A percentile compares a stretch with the other conserved stretches of the same genome.
Evolutionary conservation across 768 basidiomycete genomes (phyloP).

Genomic region (Rhodotorula graminis): DNA sequence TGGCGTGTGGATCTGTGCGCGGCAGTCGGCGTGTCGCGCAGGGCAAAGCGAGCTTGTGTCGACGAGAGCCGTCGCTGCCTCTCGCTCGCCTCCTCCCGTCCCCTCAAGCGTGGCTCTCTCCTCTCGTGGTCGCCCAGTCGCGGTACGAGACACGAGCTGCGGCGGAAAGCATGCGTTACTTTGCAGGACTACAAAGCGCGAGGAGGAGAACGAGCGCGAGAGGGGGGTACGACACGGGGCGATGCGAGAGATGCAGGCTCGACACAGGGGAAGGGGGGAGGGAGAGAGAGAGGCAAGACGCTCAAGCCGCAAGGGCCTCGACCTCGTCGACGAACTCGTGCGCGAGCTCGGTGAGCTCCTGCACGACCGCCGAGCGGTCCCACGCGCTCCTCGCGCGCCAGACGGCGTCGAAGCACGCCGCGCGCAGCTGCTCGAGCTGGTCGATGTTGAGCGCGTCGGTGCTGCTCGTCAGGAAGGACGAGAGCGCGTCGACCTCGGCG

Average conservation of each 20-base stretch:
- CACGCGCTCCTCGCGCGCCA: constrained; percentile 79
- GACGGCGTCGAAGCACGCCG: constrained; percentile 69
- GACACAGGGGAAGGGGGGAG: background rate
- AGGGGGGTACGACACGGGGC: background rate
- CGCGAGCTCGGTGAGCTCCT: constrained; percentile 27
- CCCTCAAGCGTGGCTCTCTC: too few relatives aligned
- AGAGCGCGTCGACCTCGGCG: constrained; percentile 54
- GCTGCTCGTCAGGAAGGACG: constrained; percentile 52
- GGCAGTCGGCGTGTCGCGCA: too few relatives aligned
- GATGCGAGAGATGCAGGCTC: background rate
- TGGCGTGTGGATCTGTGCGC: too few relatives aligned
- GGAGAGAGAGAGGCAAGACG: too few relatives aligned
- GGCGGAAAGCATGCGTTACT: too few relatives aligned
- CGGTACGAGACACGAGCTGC: too few relatives aligned
- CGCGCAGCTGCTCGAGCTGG: constrained; percentile 87
- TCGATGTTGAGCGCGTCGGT: constrained; percentile 71
- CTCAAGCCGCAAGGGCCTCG: constrained; percentile 8
- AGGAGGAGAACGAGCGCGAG: too few relatives aligned
- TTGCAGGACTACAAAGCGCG: too few relatives aligned
- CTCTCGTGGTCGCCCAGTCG: too few relatives aligned
- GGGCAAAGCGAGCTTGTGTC: too few relatives aligned
- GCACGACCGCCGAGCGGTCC: constrained; percentile 67
- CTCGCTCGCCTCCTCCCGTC: too few relatives aligned
- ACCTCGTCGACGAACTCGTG: constrained; percentile 38
- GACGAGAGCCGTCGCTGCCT: too few relatives aligned